Conservation (phyloP, 1,139 yeast genomes). For the Yamadazyma sp. region DNA sequence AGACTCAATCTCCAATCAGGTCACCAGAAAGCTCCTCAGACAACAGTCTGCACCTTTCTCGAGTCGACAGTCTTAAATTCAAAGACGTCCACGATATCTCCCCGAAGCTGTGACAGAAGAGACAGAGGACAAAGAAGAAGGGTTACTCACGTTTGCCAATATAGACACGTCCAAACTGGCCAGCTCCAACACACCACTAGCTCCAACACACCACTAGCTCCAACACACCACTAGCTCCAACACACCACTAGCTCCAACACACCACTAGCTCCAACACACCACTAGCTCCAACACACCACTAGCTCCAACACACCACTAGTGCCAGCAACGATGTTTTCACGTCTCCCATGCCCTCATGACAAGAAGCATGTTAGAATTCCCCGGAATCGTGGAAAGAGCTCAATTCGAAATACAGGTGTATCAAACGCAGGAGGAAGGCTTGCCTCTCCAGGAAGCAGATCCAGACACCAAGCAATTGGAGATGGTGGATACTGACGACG, state of each 20-base stretch:
- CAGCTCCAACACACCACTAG: neutral
- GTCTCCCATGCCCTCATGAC: constrained; percentile 3
- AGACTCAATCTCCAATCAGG: no score
- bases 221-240: constrained; percentile 6
- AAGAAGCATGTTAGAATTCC: constrained; percentile 13
- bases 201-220: constrained; percentile 8
- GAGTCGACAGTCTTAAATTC: neutral
- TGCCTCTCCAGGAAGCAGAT: neutral
- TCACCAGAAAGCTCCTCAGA: no score
- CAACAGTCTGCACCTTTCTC: neutral
- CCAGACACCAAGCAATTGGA: constrained; percentile 9
- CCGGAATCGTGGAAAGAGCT: constrained; percentile 15
- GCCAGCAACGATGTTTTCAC: neutral
- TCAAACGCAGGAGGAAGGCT: constrained; percentile 17
- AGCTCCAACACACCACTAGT: no score
- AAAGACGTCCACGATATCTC: neutral
- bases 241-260: no score
- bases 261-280: no score
- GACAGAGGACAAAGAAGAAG: constrained; percentile 2
- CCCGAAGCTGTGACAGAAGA: constrained; percentile 1
- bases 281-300: no score
- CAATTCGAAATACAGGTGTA: constrained; percentile 16
- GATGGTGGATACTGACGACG: constrained; percentile 20
- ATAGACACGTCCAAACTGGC: constrained; percentile 2
- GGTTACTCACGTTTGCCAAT: constrained; percentile 8